Conservation (phyloP, 2,329 filamentous ascomycete genomes). For the Cercospora sojina region DNA sequence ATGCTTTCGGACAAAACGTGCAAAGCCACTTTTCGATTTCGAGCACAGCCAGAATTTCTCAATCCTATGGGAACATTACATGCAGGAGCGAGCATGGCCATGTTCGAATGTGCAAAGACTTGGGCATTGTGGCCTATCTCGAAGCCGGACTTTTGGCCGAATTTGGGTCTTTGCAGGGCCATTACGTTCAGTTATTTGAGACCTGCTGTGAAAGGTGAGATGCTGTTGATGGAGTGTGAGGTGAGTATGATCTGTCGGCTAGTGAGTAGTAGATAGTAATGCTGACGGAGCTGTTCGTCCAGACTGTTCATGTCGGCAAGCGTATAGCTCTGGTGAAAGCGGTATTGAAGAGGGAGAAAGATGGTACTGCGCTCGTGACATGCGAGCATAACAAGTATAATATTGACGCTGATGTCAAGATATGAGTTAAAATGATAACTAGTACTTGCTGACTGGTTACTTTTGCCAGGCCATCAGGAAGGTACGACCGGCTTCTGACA, state of each 20-base stretch:
- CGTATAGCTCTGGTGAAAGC: slow-evolving; percentile 23
- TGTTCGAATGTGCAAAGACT: slow-evolving; percentile 28
- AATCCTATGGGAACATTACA: slow-evolving; percentile 28
- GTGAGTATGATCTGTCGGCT: slow-evolving; percentile 8
- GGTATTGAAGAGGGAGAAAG: slow-evolving; percentile 27
- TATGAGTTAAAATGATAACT: slow-evolving; percentile 13
- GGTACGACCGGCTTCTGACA: too few species aligned
- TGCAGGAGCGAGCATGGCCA: slow-evolving; percentile 26
- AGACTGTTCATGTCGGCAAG: slow-evolving; percentile 31
- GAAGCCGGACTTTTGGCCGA: slow-evolving; percentile 24
- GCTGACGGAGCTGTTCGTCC: not conserved
- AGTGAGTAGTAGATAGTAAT: not conserved
- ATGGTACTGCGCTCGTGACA: slow-evolving; percentile 26
- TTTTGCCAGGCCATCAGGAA: too few species aligned
- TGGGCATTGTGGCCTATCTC: slow-evolving; percentile 24
- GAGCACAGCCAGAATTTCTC: slow-evolving; percentile 26
- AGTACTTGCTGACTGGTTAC: too few species aligned
- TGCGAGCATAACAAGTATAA: slow-evolving; percentile 33
- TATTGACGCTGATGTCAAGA: slow-evolving; percentile 28
- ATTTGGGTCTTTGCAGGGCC: slow-evolving; percentile 23
- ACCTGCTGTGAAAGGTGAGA: slow-evolving; percentile 26
- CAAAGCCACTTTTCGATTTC: slow-evolving; percentile 23
- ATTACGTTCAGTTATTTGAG: slow-evolving; percentile 27
- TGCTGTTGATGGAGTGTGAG: slow-evolving; percentile 29
- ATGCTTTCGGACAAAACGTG: slow-evolving; percentile 18